These are phyloP conservation scores for Venturia effusa DNA, from an alignment of 2,329 filamentous ascomycete genomes.

Conservation along the genomic window DNA sequence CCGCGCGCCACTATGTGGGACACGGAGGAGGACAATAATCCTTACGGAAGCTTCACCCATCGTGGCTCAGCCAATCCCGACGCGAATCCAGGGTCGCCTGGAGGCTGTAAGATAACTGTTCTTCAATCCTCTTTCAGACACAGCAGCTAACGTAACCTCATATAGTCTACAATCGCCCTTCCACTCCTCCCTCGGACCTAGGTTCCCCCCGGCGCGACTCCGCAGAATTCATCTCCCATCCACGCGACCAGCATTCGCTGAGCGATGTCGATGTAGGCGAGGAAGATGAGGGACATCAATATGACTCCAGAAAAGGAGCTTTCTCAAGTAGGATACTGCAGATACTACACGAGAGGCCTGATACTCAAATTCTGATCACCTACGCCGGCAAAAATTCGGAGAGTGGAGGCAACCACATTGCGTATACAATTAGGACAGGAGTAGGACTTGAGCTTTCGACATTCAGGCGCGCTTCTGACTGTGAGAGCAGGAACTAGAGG, in stretches of 20 bases:
- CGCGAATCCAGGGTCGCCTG: slow-evolving; percentile 29
- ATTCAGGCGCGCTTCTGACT: background rate
- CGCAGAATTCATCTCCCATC: slow-evolving; percentile 44
- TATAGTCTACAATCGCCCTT: slow-evolving; percentile 47
- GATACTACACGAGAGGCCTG: slow-evolving; percentile 89
- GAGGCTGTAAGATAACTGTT: slow-evolving; percentile 23
- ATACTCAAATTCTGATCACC: slow-evolving; percentile 80
- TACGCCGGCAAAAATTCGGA: slow-evolving; percentile 93
- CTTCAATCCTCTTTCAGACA: background rate
- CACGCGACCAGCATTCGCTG: slow-evolving; percentile 31
- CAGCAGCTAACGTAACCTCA: background rate
- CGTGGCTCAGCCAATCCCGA: slow-evolving; percentile 69
- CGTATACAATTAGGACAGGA: slow-evolving; percentile 92
- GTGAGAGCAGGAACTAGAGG: slow-evolving; percentile 71
- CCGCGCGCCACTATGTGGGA: slow-evolving; percentile 67
- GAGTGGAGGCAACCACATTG: slow-evolving; percentile 85
- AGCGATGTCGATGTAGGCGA: slow-evolving; percentile 50
- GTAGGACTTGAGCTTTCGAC: slow-evolving; percentile 42
- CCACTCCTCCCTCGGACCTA: slow-evolving; percentile 58
- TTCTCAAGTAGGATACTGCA: slow-evolving; percentile 96
- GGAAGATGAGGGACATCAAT: slow-evolving; percentile 23
- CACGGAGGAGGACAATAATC: slow-evolving; percentile 90
- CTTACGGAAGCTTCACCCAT: slow-evolving; percentile 87
- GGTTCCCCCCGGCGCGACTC: slow-evolving; percentile 58
- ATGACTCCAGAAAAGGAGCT: slow-evolving; percentile 61